Evolutionary conservation across 345 rosid species (phyloP), one percentile per base, ranked within the genome.

Genomic region (Citrus mangshanensis): DNA sequence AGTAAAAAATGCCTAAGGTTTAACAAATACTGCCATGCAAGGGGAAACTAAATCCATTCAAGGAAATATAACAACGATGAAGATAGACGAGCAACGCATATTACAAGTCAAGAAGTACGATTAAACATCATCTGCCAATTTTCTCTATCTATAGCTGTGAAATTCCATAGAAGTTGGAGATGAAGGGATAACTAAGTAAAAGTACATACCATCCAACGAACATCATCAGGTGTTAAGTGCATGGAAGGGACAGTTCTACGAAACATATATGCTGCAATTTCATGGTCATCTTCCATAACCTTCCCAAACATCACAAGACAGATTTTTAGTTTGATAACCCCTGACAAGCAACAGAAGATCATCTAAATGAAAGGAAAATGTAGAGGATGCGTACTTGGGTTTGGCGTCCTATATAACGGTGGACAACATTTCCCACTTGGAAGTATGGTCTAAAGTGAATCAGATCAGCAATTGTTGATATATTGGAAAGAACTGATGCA

Each of bases 221-320:
- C 91, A 83, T 96, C 99, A 75, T 94, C 98, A 37, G 98, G 86
- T 55, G 98, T 90, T 78, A 96, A 77, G 82, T 96, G 95, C 81
- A 88, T 80, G 3, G 92, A 89, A 81, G 99, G 98, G 82, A 96
- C 97, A 7, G 98, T 96, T 78, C 99, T 85, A 2, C 98, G 97
- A 70, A 96, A 96, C 99, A 94, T 96, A 80, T 91, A 96, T 7
- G 99, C 95, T 18, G 82, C 94, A 18, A 93, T 91, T 85, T 96
- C 99, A 83, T 85, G 91, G 84, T 89, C 98, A 80, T 96, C 98
- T 84, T 96, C 99, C 97, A 96, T 90, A 12, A 96, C 98, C 98
- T 96, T 80, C 67, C 81, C 64, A 62, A 78, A 59, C 69, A 73
- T 70, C 21, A 75, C 27, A 74, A 65, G 22, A 38, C 63, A 79